Conservation (phyloP, 345 rosid species). For the Gossypium rotundifolium region DNA sequence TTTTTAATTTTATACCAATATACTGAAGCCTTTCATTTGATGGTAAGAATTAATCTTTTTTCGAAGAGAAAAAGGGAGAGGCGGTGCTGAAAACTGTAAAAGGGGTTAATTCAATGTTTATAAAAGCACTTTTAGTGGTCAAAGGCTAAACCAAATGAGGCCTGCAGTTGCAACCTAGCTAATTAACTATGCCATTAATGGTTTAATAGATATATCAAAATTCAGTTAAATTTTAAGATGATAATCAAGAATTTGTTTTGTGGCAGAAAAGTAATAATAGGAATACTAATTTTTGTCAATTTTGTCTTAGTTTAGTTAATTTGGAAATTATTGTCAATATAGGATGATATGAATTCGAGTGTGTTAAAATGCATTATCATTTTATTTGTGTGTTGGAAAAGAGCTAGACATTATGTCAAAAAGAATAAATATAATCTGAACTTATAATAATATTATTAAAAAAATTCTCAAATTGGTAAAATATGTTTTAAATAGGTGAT, state of each 20-base stretch:
- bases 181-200: neutral
- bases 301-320: too few species aligned
- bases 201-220: neutral
- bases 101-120: neutral
- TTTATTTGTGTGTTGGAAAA: rapidly evolving
- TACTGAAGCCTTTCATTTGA: too few species aligned
- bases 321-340: too few species aligned
- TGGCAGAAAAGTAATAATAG: neutral
- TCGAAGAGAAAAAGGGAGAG: neutral
- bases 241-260: neutral
- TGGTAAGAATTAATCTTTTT: too few species aligned
- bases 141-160: conserved; percentile 6
- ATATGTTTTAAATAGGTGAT: neutral
- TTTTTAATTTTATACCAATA: too few species aligned
- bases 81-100: neutral
- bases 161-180: neutral
- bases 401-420: too few species aligned
- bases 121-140: neutral
- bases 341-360: rapidly evolving
- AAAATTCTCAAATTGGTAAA: neutral
- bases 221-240: neutral
- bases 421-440: too few species aligned
- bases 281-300: too few species aligned
- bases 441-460: too few species aligned
- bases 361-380: too few species aligned